Conservation (phyloP, 1,284 basidiomycete species). For the Cryptococcus wingfieldii region DNA sequence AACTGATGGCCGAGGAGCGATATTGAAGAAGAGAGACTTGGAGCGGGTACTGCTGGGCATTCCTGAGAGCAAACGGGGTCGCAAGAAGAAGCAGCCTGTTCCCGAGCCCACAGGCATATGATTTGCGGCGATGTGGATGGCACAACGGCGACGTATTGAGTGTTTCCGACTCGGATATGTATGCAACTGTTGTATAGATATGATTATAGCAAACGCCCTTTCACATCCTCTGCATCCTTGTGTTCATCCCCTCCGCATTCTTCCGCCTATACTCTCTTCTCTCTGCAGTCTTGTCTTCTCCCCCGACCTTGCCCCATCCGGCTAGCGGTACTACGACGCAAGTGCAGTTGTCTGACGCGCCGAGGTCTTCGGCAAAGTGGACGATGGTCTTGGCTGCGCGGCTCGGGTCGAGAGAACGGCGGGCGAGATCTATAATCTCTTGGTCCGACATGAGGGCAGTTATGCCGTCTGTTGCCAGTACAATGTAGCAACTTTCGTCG, state of each 20-base stretch:
- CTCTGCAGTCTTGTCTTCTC: conserved; percentile 68
- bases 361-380: conserved; percentile 83
- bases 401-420: conserved; percentile 67
- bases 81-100: background rate
- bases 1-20: conserved; percentile 1
- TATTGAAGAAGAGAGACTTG: conserved; percentile 4
- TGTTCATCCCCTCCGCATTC: conserved; percentile 56
- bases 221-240: conserved; percentile 49
- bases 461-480: conserved; percentile 84
- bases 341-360: conserved; percentile 86
- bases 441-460: conserved; percentile 87
- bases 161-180: too few relatives aligned
- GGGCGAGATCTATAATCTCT: conserved; percentile 86
- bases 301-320: conserved; percentile 80
- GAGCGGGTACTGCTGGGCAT: conserved; percentile 3
- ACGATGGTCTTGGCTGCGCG: conserved; percentile 78
- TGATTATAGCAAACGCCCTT: background rate
- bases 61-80: background rate
- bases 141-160: too few relatives aligned
- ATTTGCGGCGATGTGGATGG: too few relatives aligned
- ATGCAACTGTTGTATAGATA: too few relatives aligned
- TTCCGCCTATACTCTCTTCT: conserved; percentile 71
- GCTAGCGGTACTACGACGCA: conserved; percentile 87
- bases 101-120: too few relatives aligned
- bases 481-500: conserved; percentile 69